Percentiles rank a stretch among this genome's conserved stretches.
Conservation (phyloP, 208 protist genomes). For the Paratrypanosoma confusum region DNA sequence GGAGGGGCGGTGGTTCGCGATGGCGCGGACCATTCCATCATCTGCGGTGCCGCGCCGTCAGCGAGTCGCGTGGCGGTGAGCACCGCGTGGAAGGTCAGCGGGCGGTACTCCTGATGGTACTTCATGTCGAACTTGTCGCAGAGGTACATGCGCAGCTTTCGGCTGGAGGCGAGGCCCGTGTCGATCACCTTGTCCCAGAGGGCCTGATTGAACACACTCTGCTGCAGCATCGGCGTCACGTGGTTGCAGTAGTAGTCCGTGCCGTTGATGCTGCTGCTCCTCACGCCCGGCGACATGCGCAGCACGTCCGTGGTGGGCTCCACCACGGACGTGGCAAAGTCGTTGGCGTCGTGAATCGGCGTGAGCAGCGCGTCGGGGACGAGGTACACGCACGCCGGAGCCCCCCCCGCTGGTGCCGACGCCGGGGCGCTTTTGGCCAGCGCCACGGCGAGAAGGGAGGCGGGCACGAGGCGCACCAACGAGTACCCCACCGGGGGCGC, state of each 20-base stretch:
- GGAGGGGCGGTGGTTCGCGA: background rate
- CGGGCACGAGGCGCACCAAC: too few relatives aligned
- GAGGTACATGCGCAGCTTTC: conserved; percentile 55
- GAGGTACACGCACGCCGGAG: too few relatives aligned
- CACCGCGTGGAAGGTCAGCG: conserved; percentile 29
- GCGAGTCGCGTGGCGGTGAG: conserved; percentile 1
- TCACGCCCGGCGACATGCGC: background rate
- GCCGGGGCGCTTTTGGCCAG: too few relatives aligned
- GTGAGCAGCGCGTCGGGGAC: conserved; percentile 2
- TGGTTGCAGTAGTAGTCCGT: conserved; percentile 10
- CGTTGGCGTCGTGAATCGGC: too few relatives aligned
- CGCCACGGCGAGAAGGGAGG: too few relatives aligned
- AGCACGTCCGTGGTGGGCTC: background rate
- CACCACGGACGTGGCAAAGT: background rate
- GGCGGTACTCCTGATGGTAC: conserved; percentile 31
- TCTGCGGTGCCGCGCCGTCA: background rate
- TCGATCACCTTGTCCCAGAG: conserved; percentile 39
- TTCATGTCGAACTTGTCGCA: conserved; percentile 59
- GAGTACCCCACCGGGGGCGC: too few relatives aligned
- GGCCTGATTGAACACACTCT: conserved; percentile 4
- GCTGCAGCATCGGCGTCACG: conserved; percentile 1
- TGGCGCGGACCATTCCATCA: conserved; percentile 10
- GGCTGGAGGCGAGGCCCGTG: conserved; percentile 19
- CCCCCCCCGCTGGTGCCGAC: too few relatives aligned
- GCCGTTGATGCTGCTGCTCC: conserved; percentile 2